Evolutionary conservation across 2,329 filamentous ascomycete species (phyloP), one percentile per base, ranked within the genome.

Genomic region (Clarireedia monteithiana): DNA sequence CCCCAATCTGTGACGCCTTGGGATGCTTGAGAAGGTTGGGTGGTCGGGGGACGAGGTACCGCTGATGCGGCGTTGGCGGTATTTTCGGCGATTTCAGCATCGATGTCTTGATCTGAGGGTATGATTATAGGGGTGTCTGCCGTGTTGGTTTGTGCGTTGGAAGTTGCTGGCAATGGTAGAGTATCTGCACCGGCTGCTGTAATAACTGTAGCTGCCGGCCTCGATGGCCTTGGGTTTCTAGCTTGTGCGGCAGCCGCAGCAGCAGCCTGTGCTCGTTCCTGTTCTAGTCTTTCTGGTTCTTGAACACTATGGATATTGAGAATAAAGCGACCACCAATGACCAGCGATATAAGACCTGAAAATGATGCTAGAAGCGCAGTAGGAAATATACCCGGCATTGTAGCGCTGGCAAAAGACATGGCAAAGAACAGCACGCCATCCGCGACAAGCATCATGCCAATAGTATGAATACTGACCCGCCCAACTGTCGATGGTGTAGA

Each of bases 401-500:
- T 78, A 38, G 74, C 51, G 75, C 77, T 80, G 75, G 83, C 3
- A 73, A 79, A 10, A 73, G 75, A n/a, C 77, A 77, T 59, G n/a
- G 74, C 75, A 2, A 74, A 73, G 60, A 85, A 84, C 3, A 80
- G 73, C 60, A 85, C 73, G 10, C 80, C 81, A 62, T 87, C 84
- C 15, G 80, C 80, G 56, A 86, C 72, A 34, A 84, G 72, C 79
- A 86, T 85, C 60, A 80, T 75, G 50, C 76, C 75, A 24, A 79
- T 75, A 0, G 83, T 85, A 66, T 78, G 78, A 66, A 86, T 83
- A 68, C 83, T 86, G 63, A 86, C 77, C 17, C 84, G 76, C 3
- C 81, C 83, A 62, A 86, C 74, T 2, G 83, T 87, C 0, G 84
- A 87, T 2, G 84, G 84, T 6, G 84, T 87, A 48, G 76, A 83